phyloP scores from a whole-genome alignment of 768 basidiomycete genomes.

The Tulasnella sp. region DNA sequence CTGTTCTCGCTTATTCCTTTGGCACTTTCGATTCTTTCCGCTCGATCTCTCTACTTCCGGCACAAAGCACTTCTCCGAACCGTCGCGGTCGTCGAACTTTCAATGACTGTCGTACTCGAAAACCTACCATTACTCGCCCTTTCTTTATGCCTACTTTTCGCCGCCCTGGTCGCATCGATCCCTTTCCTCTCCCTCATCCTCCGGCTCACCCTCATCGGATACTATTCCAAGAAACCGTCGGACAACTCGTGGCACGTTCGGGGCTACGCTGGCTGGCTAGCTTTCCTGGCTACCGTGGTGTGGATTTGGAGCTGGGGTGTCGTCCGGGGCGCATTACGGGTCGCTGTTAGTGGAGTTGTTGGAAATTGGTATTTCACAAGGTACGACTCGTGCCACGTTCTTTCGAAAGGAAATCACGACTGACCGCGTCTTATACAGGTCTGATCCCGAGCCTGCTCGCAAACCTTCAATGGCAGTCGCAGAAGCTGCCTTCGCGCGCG shows the following conservation, averaged over 20 bases:
- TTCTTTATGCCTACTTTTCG: constrained; percentile 60
- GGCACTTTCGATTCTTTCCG: constrained; percentile 54
- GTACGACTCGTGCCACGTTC: constrained; percentile 28
- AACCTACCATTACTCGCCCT: constrained; percentile 67
- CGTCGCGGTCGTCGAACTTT: constrained; percentile 35
- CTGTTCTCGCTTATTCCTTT: constrained; percentile 72
- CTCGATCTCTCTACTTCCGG: constrained; percentile 37
- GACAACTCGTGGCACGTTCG: constrained; percentile 40
- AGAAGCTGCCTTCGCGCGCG: constrained; percentile 64
- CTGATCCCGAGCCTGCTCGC: neutral
- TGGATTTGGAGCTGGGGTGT: constrained; percentile 76
- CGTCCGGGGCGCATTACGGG: constrained; percentile 64
- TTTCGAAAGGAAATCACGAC: constrained; percentile 8
- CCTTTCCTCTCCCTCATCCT: constrained; percentile 72
- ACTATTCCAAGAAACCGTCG: constrained; percentile 35
- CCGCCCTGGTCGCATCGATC: constrained; percentile 54
- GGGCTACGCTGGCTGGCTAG: constrained; percentile 70
- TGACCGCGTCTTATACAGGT: neutral
- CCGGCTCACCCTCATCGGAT: constrained; percentile 62
- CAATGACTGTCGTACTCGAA: constrained; percentile 55
- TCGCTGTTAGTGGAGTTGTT: constrained; percentile 68
- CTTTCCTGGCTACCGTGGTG: constrained; percentile 36
- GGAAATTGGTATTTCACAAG: constrained; percentile 85
- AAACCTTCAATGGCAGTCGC: constrained; percentile 38
- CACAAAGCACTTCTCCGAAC: constrained; percentile 54